Base-by-base conservation (phyloP, 106 monocot genomes). In the Apostasia ramifera region DNA sequence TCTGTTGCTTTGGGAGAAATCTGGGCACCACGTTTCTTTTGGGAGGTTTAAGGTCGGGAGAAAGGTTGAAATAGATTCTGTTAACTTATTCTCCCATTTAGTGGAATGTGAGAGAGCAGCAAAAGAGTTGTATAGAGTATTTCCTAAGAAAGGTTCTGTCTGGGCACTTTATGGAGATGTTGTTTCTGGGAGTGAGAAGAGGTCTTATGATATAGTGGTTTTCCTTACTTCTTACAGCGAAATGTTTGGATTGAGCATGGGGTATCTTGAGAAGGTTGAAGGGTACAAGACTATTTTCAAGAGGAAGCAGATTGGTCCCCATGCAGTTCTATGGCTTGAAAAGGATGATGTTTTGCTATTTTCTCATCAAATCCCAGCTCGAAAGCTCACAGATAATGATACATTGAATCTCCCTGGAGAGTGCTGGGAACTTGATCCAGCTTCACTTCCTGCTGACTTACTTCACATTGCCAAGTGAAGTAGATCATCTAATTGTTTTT, bases 381-480 rank as follows among this genome's bases (percentile, higher is more conserved):
- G 85, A 68, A 85, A 82, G 57, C 47, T 92, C 12, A 13, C 68
- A 4, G 83, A 66, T 42, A 49, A 44, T 14, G 92, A 97, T 59
- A 85, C 77, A 13, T 48, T 61, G 47, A 61, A 78, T 59, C 42
- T 86, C 68, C 86, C 86, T 0, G 53, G 65, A 41, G 92, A 90
- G 6, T 97, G 92, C 69, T 97, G 97, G 97, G 97, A 92, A 79
- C 83, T 92, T 59, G 95, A 95, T 75, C 95, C 95, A 38, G 95
- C 95, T 44, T 92, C 97, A 7, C 81, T 97, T 63, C 81, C 89
- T 44, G 47, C 83, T 38, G 74, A 81, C 40, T 53, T 90, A 69
- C 80, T 94, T 55, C 40, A 40, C 3, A 62, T 69, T 59, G 66
- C 26, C 8, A 47, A 58, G 69, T 58, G 41, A 57, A 83, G 63